Base-by-base conservation (phyloP, 805 yeast genomes). In the Saccharomyces paradoxus region DNA sequence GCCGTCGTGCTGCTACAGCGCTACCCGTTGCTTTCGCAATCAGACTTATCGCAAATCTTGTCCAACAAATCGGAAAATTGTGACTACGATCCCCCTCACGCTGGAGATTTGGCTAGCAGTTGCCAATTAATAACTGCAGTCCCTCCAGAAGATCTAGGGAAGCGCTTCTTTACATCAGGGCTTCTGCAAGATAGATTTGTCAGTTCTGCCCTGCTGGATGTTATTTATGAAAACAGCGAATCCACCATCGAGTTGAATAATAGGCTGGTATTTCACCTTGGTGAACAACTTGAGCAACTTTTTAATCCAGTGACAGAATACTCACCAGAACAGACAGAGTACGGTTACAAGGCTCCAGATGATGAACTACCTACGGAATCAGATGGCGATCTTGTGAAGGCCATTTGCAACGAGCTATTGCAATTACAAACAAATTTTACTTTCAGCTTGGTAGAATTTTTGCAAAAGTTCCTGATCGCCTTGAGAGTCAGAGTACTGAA, bases 241-340 rank as follows among this genome's bases (percentile, higher is more conserved):
- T 65, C 62, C 2, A 75, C 78, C 2, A 77, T 81, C 26, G 88
- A 86, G 49, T 73, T 78, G 14, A 92, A 91, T 68, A 90, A 91
- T 64, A 81, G 77, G 55, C 67, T 92, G 22, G 97, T 90, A 0
- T 85, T 78, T 56, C 67, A 86, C 37, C 71, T 92, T 5, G 98
- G 98, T 0, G 84, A 84, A 46, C 97, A 91, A 68, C 71, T 89
- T 46, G 97, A 91, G 59, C 92, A 86, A 61, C 71, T 92, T 41
- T 92, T 92, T 69, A 95, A 92, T 63, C 96, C 97, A 0, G 71
- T 90, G 53, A 78, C 88, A 4, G 97, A 91, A 69, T 92, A 92
- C 67, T 87, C 95, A 0, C 98, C 97, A 0, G 97, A 92, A 68
- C 82, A 84, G 30, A 81, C 96, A 41, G 92, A 86, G 57, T 75